These are phyloP conservation scores for Cercophora newfieldiana DNA, from an alignment of 495 filamentous ascomycete genomes.

Conservation along the genomic window DNA sequence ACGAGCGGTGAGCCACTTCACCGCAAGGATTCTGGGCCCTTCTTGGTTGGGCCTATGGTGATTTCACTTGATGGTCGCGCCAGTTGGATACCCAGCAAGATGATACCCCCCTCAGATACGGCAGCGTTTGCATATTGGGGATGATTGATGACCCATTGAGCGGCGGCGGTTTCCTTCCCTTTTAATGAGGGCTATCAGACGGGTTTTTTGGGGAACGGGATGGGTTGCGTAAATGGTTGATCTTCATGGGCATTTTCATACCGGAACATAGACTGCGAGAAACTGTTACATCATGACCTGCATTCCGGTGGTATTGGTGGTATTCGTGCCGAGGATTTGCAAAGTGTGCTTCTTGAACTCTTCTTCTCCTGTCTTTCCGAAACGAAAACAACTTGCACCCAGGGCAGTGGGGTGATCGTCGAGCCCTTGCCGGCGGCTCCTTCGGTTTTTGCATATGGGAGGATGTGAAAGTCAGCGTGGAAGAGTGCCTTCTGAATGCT, in stretches of 20 bases:
- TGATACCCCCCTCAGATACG: not conserved
- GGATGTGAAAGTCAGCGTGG: too few relatives aligned
- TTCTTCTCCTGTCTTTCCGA: too few relatives aligned
- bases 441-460: too few relatives aligned
- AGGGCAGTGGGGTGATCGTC: too few relatives aligned
- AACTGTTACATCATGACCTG: not conserved
- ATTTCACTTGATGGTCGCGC: not conserved
- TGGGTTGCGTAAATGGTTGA: not conserved
- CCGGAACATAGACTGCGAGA: slow-evolving; percentile 10
- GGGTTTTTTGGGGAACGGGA: not conserved
- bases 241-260: slow-evolving; percentile 6
- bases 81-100: not conserved
- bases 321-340: too few relatives aligned
- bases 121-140: not conserved
- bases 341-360: too few relatives aligned
- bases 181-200: not conserved
- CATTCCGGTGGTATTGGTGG: too few relatives aligned
- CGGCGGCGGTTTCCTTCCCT: not conserved
- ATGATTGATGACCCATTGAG: slow-evolving; percentile 10
- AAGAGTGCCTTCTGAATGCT: too few relatives aligned
- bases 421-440: too few relatives aligned
- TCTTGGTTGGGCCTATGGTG: not conserved
- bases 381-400: too few relatives aligned
- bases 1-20: not conserved
- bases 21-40: not conserved